Evolutionary conservation across 225 moss, liverwort and hornwort species (phyloP), one percentile per base, ranked within the genome.

Genomic region (Takakia lepidozioides): DNA sequence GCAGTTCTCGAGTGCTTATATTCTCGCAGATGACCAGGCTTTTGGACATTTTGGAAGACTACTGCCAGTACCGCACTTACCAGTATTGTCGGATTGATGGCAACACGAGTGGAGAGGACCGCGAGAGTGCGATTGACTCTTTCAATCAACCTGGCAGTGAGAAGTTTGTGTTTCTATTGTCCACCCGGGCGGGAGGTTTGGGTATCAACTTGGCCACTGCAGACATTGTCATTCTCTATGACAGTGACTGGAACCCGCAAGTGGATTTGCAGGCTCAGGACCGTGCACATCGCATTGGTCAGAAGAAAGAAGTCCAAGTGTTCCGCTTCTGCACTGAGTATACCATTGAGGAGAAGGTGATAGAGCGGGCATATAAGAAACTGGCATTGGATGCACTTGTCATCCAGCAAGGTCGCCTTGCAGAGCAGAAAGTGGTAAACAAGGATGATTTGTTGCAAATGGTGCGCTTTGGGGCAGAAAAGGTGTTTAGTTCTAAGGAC

Each of bases 231-330:
- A 91, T 98, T 29, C 52, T 98, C 46, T 98, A 98, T 45, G 98
- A 98, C 64, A 98, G 98, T 52, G 98, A 98, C 70, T 98, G 98
- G 98, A 98, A 98, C 67, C 98, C 98, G 16, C 98, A 98, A 81
- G 98, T 98, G 13, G 98, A 98, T 58, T 55, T 98, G 29, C 98
- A 98, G 75, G 98, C 98, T 59, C 98, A 98, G 69, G 98, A 98
- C 74, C 91, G 98, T 56, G 98, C 98, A 5, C 98, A 98, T 81
- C 91, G 98, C 34, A 98, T 98, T 48, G 98, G 98, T 34, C 98
- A 98, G 64, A 98, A 98, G 65, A 98, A 98, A 57, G 98, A 98
- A 77, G 98, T 98, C 0, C 98, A 98, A 61, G 98, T 98, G 19
- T 98, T 98, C 23, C 76, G 98, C 54, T 98, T 98, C 70, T 98